These are phyloP conservation scores for Trypethelium eluteriae DNA, from an alignment of 495 filamentous ascomycete species.

Conservation along the genomic window DNA sequence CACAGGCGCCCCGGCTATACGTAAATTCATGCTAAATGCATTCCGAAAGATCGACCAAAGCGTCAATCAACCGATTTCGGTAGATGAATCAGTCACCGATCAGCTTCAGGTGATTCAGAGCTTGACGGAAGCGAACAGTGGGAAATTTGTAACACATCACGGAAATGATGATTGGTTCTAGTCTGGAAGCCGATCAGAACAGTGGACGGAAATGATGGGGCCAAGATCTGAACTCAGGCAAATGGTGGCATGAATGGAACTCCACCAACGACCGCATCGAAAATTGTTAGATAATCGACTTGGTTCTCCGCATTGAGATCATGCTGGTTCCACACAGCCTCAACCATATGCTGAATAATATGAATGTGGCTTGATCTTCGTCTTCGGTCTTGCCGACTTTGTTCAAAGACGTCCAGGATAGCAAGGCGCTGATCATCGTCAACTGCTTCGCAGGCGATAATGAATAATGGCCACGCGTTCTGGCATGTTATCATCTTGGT, in stretches of 20 bases:
- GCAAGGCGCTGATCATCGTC: slow-evolving; percentile 24
- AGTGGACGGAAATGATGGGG: slow-evolving; percentile 13
- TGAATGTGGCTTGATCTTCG: slow-evolving; percentile 23
- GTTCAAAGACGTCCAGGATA: slow-evolving; percentile 23
- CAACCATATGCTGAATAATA: slow-evolving; percentile 23
- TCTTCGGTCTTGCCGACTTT: slow-evolving; percentile 18
- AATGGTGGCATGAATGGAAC: slow-evolving; percentile 26
- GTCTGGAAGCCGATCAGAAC: slow-evolving; percentile 10
- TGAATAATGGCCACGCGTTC: slow-evolving; percentile 26
- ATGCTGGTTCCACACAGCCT: slow-evolving; percentile 25
- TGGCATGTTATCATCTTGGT: slow-evolving; percentile 23
- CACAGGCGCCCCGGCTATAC: slow-evolving; percentile 18
- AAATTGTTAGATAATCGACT: slow-evolving; percentile 22
- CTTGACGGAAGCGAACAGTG: slow-evolving; percentile 18
- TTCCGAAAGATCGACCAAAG: slow-evolving; percentile 20
- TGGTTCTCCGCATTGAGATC: slow-evolving; percentile 23
- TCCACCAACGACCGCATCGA: slow-evolving; percentile 23
- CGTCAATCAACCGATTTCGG: slow-evolving; percentile 14
- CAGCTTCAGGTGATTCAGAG: slow-evolving; percentile 18
- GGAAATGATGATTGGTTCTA: slow-evolving; percentile 19
- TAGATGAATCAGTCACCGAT: slow-evolving; percentile 18
- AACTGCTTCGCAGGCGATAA: slow-evolving; percentile 25
- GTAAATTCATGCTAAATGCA: slow-evolving; percentile 15
- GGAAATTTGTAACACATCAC: slow-evolving; percentile 19
- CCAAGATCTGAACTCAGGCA: slow-evolving; percentile 17